phyloP scores from a whole-genome alignment of 1,284 basidiomycete genomes.

The Xanthoconium separans region DNA sequence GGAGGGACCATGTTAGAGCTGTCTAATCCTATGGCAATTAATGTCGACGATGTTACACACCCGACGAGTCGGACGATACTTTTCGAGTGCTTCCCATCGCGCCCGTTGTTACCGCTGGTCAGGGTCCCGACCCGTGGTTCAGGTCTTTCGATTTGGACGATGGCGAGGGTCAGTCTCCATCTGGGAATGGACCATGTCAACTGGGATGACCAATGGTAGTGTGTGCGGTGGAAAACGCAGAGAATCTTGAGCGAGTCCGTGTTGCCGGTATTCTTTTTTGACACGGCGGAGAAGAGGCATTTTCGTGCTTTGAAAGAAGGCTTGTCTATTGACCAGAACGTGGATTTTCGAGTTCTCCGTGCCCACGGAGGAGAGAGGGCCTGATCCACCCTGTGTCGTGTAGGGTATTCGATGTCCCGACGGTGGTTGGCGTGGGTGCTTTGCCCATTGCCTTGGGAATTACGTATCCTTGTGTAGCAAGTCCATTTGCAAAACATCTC shows the following conservation, averaged over 20 bases:
- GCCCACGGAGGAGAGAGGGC: slow-evolving; percentile 3
- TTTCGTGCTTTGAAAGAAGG: slow-evolving; percentile 1
- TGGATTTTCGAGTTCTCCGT: slow-evolving; percentile 7
- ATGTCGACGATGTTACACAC: background rate
- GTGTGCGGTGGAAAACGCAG: background rate
- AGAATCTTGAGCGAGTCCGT: background rate
- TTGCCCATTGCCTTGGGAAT: slow-evolving; percentile 17
- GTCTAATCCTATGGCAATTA: background rate
- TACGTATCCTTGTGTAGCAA: slow-evolving; percentile 1
- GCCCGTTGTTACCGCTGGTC: slow-evolving; percentile 1
- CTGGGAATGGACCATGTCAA: background rate
- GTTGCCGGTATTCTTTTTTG: background rate
- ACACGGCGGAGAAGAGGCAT: background rate
- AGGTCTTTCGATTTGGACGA: background rate
- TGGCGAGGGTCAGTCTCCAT: slow-evolving; percentile 1
- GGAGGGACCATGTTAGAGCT: background rate
- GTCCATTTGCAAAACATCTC: slow-evolving; percentile 4
- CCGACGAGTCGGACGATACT: background rate
- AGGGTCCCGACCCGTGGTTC: background rate
- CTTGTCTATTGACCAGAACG: slow-evolving; percentile 7
- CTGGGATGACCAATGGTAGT: background rate
- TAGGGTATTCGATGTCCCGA: slow-evolving; percentile 10
- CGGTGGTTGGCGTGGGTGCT: slow-evolving; percentile 11
- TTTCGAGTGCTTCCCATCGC: background rate
- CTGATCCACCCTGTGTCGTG: slow-evolving; percentile 12